These are phyloP conservation scores for Corymbia maculata DNA, from an alignment of 345 rosid genomes.

Conservation along the genomic window DNA sequence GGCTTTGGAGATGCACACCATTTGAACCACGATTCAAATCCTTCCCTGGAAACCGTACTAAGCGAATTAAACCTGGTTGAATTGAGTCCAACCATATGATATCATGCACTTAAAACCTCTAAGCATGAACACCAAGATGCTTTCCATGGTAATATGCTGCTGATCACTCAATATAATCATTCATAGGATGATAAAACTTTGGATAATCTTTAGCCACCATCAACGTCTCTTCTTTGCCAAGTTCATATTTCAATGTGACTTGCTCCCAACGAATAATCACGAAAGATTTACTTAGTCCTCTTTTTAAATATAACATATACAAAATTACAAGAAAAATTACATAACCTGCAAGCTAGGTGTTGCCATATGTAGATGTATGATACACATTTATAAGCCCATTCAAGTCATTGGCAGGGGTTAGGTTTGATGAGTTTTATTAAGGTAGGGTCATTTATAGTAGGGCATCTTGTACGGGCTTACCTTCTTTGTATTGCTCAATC, in stretches of 20 bases:
- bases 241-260: not conserved
- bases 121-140: not conserved
- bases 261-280: not conserved
- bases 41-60: not conserved
- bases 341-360: not conserved
- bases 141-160: not conserved
- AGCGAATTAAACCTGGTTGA: not conserved
- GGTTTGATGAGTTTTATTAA: not conserved
- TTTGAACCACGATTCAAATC: not conserved
- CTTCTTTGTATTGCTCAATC: not conserved
- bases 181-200: not conserved
- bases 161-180: not conserved
- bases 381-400: not conserved
- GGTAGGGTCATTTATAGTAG: not conserved
- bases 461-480: not conserved
- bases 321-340: not conserved
- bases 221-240: not conserved
- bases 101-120: not conserved
- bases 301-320: not conserved
- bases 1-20: not conserved
- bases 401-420: not conserved
- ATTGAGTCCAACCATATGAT: not conserved
- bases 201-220: not conserved
- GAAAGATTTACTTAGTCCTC: not conserved
- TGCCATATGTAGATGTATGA: not conserved